These are phyloP conservation scores for Solanum pimpinellifolium DNA, from an alignment of 257 asterid species.

Conservation along the genomic window DNA sequence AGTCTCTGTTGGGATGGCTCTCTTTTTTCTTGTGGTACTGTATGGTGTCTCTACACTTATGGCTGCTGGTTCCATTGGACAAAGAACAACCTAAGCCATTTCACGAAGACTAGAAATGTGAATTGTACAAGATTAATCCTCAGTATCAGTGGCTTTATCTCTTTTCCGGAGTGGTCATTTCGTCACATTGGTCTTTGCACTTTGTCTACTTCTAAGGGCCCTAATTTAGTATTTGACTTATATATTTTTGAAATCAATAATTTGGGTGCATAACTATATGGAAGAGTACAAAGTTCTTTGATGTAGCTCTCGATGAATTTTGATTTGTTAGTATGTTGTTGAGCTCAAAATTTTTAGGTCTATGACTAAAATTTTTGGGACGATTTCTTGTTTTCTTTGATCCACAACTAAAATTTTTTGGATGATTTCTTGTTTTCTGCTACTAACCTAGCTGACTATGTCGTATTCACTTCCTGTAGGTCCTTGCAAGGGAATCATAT, in stretches of 20 bases:
- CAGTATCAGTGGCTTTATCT: neutral
- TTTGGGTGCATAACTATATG: neutral
- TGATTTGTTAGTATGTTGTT: neutral
- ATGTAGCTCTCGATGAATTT: neutral
- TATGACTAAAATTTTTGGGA: neutral
- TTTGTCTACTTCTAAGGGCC: neutral
- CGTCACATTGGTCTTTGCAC: neutral
- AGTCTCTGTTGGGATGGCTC: neutral
- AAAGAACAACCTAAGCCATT: neutral
- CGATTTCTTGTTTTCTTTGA: neutral
- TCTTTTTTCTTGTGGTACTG: neutral
- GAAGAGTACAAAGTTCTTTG: neutral
- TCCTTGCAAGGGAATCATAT: conserved; percentile 82
- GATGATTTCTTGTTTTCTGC: neutral
- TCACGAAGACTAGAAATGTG: neutral
- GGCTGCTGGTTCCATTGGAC: neutral
- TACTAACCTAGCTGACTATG: neutral
- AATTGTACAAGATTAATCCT: neutral
- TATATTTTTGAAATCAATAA: neutral
- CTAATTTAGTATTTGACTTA: neutral
- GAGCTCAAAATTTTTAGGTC: neutral
- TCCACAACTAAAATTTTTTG: neutral
- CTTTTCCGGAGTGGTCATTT: too few relatives aligned
- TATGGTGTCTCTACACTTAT: neutral
- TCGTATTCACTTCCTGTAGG: conserved; percentile 20